Conservation (phyloP, 2,329 filamentous ascomycete genomes). For the Pseudomassariella vexata region DNA sequence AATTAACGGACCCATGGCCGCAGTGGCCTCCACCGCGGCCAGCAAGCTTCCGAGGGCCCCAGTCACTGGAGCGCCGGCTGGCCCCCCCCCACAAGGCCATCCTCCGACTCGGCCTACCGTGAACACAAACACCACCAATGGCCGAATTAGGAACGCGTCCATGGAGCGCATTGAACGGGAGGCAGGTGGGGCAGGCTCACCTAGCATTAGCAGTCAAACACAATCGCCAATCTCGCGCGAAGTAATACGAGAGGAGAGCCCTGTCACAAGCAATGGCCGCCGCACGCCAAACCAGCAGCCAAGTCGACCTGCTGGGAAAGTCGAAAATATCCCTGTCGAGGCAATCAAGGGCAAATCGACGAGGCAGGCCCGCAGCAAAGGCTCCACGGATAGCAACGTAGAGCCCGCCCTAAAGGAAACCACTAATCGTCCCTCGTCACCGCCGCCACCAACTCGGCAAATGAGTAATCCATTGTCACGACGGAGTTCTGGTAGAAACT, state of each 20-base stretch:
- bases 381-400: constrained; percentile 62
- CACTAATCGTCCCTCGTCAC: constrained; percentile 44
- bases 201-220: constrained; percentile 23
- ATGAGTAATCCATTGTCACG: constrained; percentile 53
- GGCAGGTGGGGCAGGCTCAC: constrained; percentile 29
- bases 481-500: constrained; percentile 54
- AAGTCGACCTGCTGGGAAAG: constrained; percentile 28
- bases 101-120: constrained; percentile 43
- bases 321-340: constrained; percentile 27
- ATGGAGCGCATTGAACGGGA: constrained; percentile 36
- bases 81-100: constrained; percentile 50
- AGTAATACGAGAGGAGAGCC: constrained; percentile 40
- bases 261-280: constrained; percentile 53
- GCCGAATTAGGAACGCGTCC: constrained; percentile 43
- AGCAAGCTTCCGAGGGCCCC: constrained; percentile 35
- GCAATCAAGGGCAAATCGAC: constrained; percentile 36
- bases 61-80: constrained; percentile 35
- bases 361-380: constrained; percentile 54
- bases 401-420: constrained; percentile 46
- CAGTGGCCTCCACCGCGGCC: constrained; percentile 20
- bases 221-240: constrained; percentile 41
- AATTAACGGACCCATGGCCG: constrained; percentile 19
- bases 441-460: constrained; percentile 52
- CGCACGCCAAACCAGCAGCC: constrained; percentile 55
- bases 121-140: constrained; percentile 30